phyloP scores from a whole-genome alignment of 2,329 filamentous ascomycete species.

The Colletotrichum sp. region DNA sequence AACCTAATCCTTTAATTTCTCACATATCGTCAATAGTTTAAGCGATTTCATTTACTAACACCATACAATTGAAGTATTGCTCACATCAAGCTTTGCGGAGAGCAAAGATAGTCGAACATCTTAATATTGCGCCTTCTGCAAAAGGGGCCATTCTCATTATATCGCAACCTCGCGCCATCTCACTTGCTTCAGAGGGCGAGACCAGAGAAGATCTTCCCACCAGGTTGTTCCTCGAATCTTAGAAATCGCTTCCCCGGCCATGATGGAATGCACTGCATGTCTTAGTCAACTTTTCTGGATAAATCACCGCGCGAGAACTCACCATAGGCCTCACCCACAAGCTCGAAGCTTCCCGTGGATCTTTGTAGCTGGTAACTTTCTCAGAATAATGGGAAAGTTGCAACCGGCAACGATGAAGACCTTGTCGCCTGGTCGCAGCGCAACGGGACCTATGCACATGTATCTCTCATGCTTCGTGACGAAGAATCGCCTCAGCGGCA shows the following conservation, averaged over 20 bases:
- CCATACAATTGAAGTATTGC: too few relatives aligned
- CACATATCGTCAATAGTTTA: too few relatives aligned
- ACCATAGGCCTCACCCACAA: not conserved
- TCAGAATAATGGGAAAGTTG: not conserved
- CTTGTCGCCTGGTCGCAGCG: not conserved
- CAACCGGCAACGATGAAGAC: not conserved
- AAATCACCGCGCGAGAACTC: rapidly evolving
- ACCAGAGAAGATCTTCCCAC: not conserved
- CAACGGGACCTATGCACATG: not conserved
- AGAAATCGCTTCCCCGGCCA: not conserved
- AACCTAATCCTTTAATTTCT: too few relatives aligned
- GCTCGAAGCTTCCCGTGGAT: not conserved
- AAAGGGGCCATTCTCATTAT: too few relatives aligned
- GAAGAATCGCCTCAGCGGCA: not conserved
- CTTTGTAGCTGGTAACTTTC: not conserved
- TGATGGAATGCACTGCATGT: not conserved
- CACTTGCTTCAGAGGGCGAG: not conserved
- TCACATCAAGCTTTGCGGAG: rapidly evolving
- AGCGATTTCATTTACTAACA: too few relatives aligned
- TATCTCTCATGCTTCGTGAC: not conserved
- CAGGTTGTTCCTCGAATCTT: not conserved
- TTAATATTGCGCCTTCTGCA: too few relatives aligned
- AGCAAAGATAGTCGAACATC: too few relatives aligned
- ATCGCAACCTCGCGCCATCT: not conserved
- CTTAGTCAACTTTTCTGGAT: not conserved